Evolutionary conservation across 2,329 filamentous ascomycete genomes (phyloP).

Genomic region (Fonsecaea nubica): DNA sequence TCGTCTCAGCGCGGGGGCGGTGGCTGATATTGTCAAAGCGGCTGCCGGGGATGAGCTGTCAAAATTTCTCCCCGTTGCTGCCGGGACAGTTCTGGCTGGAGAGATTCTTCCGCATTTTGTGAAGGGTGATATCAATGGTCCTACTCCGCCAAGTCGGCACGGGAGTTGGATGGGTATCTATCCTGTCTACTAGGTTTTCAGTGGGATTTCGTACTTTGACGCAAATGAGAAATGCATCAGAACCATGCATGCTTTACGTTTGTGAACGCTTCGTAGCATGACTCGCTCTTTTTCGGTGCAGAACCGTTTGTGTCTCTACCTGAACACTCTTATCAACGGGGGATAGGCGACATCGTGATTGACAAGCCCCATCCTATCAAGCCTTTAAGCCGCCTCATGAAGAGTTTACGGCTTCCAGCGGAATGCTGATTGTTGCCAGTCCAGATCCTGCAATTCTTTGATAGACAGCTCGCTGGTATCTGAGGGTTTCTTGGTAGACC

Average conservation of each 20-base stretch:
- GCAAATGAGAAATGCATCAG: not conserved
- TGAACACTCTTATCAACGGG: not conserved
- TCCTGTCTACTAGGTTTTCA: constrained; percentile 22
- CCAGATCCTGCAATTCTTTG: constrained; percentile 64
- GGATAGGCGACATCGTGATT: not conserved
- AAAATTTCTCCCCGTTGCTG: constrained; percentile 21
- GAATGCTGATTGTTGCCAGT: constrained; percentile 72
- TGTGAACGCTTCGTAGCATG: not conserved
- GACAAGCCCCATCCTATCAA: not conserved
- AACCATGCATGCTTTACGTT: not conserved
- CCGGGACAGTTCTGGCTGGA: constrained; percentile 19
- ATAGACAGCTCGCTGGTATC: constrained; percentile 62
- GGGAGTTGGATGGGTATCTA: constrained; percentile 30
- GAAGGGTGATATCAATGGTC: constrained; percentile 29
- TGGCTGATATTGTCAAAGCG: constrained; percentile 22
- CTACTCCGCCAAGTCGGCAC: constrained; percentile 23
- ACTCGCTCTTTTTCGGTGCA: not conserved
- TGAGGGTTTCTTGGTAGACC: constrained; percentile 59
- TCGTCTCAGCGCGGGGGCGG: constrained; percentile 13
- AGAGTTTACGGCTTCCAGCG: constrained; percentile 59
- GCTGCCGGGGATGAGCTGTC: constrained; percentile 20
- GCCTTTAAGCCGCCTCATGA: not conserved
- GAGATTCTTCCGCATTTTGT: constrained; percentile 30
- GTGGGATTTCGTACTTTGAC: not conserved
- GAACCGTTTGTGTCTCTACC: not conserved